These are phyloP conservation scores for Petunia secreta DNA, from an alignment of 257 asterid genomes.

Conservation along the genomic window DNA sequence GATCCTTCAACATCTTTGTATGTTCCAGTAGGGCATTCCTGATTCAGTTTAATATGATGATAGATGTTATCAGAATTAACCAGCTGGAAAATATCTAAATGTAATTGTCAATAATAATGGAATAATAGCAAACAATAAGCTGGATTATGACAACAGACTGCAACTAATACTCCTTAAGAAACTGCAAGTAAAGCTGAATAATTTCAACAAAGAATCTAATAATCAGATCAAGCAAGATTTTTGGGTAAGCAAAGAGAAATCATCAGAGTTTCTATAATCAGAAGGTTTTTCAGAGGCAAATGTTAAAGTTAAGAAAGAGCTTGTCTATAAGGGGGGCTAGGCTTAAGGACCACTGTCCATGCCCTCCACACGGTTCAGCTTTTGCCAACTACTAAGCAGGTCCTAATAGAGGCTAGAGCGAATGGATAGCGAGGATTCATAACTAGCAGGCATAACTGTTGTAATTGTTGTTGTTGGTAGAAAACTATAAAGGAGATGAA, in stretches of 20 bases:
- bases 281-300: background rate
- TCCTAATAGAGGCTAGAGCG: too few relatives aligned
- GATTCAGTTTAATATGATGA: slow-evolving; percentile 29
- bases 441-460: too few relatives aligned
- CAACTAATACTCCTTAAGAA: background rate
- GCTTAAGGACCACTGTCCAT: background rate
- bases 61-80: slow-evolving; percentile 30
- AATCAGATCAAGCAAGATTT: too few relatives aligned
- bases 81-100: slow-evolving; percentile 15
- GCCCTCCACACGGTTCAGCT: too few relatives aligned
- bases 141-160: background rate
- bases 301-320: background rate
- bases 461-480: too few relatives aligned
- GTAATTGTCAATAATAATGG: background rate
- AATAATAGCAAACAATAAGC: background rate
- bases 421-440: too few relatives aligned
- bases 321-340: background rate
- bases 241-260: too few relatives aligned
- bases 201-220: background rate
- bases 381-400: too few relatives aligned
- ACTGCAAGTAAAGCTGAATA: background rate
- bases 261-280: background rate
- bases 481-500: too few relatives aligned
- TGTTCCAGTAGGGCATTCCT: slow-evolving; percentile 95
- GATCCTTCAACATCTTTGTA: slow-evolving; percentile 87